Evolutionary conservation across 1,284 basidiomycete species (phyloP).

Genomic region (Heliocybe sulcata): DNA sequence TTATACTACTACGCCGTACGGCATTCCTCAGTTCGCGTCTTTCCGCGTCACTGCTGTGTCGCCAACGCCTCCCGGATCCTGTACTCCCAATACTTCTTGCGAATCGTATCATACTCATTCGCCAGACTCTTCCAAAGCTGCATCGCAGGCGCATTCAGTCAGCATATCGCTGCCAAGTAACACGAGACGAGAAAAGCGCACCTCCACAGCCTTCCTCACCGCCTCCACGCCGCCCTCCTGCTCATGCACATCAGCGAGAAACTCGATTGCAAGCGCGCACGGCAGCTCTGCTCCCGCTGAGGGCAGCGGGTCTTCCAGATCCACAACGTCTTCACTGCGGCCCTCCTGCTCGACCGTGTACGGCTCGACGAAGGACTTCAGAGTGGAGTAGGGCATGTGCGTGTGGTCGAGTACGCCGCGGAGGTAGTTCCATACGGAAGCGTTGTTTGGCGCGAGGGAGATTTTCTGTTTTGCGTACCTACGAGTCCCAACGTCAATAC

Average conservation of each 20-base stretch:
- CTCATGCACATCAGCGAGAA: conserved; percentile 75
- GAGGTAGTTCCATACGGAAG: conserved; percentile 92
- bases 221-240: conserved; percentile 39
- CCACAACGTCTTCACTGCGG: conserved; percentile 39
- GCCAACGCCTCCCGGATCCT: conserved; percentile 32
- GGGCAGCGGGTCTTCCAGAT: conserved; percentile 69
- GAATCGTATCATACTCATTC: conserved; percentile 67
- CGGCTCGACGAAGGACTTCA: conserved; percentile 55
- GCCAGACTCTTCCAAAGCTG: conserved; percentile 71
- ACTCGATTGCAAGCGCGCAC: conserved; percentile 75
- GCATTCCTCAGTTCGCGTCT: too few species aligned
- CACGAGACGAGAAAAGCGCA: conserved; percentile 17
- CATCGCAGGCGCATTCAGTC: conserved; percentile 8
- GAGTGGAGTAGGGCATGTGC: conserved; percentile 45
- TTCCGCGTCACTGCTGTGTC: neutral
- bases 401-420: conserved; percentile 66
- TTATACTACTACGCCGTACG: too few species aligned
- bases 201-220: conserved; percentile 41
- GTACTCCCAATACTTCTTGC: conserved; percentile 57
- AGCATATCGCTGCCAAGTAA: too few species aligned
- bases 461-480: conserved; percentile 72
- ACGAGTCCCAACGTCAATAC: conserved; percentile 4
- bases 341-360: conserved; percentile 40
- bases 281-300: conserved; percentile 67
- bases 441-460: conserved; percentile 84